Base-by-base conservation (phyloP, 208 protist genomes). In the Angomonas ambiguus region DNA sequence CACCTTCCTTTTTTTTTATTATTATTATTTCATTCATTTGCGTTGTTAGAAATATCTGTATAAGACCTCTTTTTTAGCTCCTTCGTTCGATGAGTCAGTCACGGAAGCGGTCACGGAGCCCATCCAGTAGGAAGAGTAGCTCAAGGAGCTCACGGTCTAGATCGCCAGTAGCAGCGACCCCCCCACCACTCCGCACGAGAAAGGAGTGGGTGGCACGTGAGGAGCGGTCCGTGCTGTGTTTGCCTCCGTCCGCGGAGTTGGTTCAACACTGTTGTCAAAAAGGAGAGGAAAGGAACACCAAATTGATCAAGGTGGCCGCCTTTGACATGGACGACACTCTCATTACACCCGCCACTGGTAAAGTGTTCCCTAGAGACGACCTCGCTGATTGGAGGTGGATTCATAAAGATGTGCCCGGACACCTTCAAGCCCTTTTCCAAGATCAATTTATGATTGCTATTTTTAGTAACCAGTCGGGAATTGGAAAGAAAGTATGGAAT, bases 381-480 rank as follows among this genome's bases (percentile, higher is more conserved):
- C 69, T 85, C 8, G 57, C 56, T 0, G 84, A 91, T 70, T 94
- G 88, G 88, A 61, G 77, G 38, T 92, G 77, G 78, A 60, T 87
- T 45, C 66, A 77, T 57, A 72, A 79, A 11, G 27, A 53, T 4
- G 83, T 92, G 3, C 69, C 72, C 1, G 28, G 31, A 0, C 62
- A 79, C 59, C 66, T 98, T 8, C 77, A 65, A 20, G 34, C 75
- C 13, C 65, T 93, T 10, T 58, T 87, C 57, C 51, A 81, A 16
- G 56, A 73, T 28, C 90, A 91, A 2, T 94, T 90, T 49, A 68
- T 94, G 35, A 38, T 98, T 1, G 85, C 95, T 1, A 75, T 98
- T 18, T 83, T 98, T 65, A 97, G 90, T 30, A 98, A 98, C 59
- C 95, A 98, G 77, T 69, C 74, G 51, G 92, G 90, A 28, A 93